Percentiles rank a stretch among this genome's conserved stretches.
phyloP scores from a whole-genome alignment of 306 rosid genomes.

The Trifolium fragiferum region DNA sequence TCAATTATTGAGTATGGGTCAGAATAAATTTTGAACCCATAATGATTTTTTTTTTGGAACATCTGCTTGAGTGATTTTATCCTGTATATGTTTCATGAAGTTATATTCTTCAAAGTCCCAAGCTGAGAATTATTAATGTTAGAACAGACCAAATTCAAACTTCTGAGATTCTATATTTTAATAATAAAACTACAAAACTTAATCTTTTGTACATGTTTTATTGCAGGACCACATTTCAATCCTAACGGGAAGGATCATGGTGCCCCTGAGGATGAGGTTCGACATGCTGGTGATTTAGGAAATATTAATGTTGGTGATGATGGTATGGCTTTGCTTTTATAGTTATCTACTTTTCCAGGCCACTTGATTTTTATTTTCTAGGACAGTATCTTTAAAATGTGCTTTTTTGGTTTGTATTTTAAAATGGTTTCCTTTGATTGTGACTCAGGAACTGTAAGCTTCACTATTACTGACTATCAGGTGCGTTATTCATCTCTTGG shows the following conservation, averaged over 20 bases:
- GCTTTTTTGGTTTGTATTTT: conserved; percentile 33
- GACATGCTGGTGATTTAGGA: conserved; percentile 99
- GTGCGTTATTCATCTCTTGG: conserved; percentile 51
- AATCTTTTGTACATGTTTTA: conserved; percentile 8
- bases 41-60: neutral
- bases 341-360: conserved; percentile 10
- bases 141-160: neutral
- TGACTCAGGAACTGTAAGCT: conserved; percentile 68
- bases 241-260: conserved; percentile 86
- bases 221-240: conserved; percentile 85
- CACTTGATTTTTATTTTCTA: neutral
- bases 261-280: conserved; percentile 76
- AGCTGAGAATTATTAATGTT: conserved; percentile 19
- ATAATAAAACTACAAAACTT: neutral
- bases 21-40: neutral
- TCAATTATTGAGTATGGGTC: conserved; percentile 15
- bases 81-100: neutral
- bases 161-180: neutral
- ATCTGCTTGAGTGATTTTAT: neutral
- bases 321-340: conserved; percentile 55
- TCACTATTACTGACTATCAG: conserved; percentile 74
- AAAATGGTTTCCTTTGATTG: conserved; percentile 43
- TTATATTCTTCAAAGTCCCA: conserved; percentile 7
- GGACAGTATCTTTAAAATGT: neutral
- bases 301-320: conserved; percentile 79